Base-by-base conservation (phyloP, 495 filamentous ascomycete species). In the Alectoria sarmentosa region DNA sequence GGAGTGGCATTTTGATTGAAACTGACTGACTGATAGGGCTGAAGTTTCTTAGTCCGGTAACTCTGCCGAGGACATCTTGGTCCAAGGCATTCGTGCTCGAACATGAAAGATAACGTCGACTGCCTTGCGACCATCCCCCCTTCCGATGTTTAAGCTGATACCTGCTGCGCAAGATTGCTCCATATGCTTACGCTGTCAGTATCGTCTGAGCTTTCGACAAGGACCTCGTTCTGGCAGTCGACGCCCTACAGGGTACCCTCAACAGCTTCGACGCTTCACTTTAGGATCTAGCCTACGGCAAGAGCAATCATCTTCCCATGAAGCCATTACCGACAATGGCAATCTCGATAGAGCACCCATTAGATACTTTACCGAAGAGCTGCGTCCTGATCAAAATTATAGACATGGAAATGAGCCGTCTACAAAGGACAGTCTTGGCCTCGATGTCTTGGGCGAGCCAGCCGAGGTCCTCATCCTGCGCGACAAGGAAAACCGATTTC, bases 381-480 rank as follows among this genome's bases (percentile, higher is more conserved):
- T 44, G 17, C 37, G 8, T 55, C 37, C n/a, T 23, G 13, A 49
- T 21, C n/a, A 49, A n/a, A 19, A 34, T 9, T 14, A 38, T 46
- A 52, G 37, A 30, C 41, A 49, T n/a, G 28, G 42, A 8, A 39
- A 60, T 34, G 30, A 58, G n/a, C 41, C 41, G 21, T 21, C 49
- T 42, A 63, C 21, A 52, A 66, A 60, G 37, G 52, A 49, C 26
- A 61, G 28, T 36, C 69, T 80, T 32, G 70, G 66, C 55, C 69
- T 80, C n/a, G 61, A 74, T 38, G 57, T 74, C 2, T 65, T 82
- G 11, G 80, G 80, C 17, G 66, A 77, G 57, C 77, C 76, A 0
- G 78, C 72, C 10, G 69, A 81, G 58, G 76, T 81, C 7, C 69
- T 81, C 23, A 68, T 81, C 38, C 65, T 82, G 26, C 65, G 49